Percentiles rank a stretch among this genome's conserved stretches.
These are phyloP conservation scores for Phyllosticta citribraziliensis DNA, from an alignment of 2,329 filamentous ascomycete genomes.

Conservation along the genomic window DNA sequence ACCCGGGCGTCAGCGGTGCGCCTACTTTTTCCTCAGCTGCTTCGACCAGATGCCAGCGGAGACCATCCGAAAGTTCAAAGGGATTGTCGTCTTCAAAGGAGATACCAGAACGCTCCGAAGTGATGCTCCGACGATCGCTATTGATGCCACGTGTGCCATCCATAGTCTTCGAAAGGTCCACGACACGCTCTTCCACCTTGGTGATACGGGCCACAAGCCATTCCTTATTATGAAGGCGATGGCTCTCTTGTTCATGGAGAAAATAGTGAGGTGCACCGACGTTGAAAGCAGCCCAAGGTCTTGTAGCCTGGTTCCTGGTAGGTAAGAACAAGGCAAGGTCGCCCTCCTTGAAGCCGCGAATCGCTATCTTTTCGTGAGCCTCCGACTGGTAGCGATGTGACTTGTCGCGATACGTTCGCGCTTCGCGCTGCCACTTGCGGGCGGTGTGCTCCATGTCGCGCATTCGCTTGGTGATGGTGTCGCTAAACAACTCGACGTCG, in stretches of 20 bases:
- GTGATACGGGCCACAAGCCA: conserved; percentile 95
- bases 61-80: conserved; percentile 87
- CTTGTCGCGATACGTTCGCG: conserved; percentile 77
- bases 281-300: conserved; percentile 97
- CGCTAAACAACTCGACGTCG: conserved; percentile 73
- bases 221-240: conserved; percentile 74
- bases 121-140: conserved; percentile 36
- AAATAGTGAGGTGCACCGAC: conserved; percentile 97
- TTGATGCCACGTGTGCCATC: conserved; percentile 34
- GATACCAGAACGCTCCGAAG: conserved; percentile 37
- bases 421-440: conserved; percentile 86
- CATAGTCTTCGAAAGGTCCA: conserved; percentile 77
- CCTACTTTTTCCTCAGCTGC: conserved; percentile 88
- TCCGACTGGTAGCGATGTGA: conserved; percentile 73
- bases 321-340: conserved; percentile 90
- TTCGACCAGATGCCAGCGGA: conserved; percentile 94
- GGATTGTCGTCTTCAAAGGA: conserved; percentile 84
- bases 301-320: conserved; percentile 85
- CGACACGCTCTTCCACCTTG: conserved; percentile 83
- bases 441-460: conserved; percentile 91
- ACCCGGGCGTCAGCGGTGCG: conserved; percentile 75
- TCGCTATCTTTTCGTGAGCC: conserved; percentile 91
- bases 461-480: conserved; percentile 77
- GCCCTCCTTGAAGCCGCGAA: conserved; percentile 90
- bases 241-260: conserved; percentile 80